Conservation (phyloP, 495 filamentous ascomycete genomes). For the Cryomyces minteri region DNA sequence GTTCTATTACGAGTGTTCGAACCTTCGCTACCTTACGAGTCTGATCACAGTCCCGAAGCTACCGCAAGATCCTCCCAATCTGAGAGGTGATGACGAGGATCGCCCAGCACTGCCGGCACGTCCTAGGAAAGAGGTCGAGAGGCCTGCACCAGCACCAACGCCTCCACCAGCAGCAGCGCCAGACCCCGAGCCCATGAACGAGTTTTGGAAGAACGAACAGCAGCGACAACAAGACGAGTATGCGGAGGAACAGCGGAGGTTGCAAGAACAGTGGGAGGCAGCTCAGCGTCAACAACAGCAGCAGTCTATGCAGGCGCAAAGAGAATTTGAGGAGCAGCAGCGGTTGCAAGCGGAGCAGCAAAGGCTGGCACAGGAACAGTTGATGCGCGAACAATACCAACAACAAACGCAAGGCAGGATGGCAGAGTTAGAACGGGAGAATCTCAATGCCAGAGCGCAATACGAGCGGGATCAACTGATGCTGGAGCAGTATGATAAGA, state of each 20-base stretch:
- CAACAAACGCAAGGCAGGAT: conserved; percentile 85
- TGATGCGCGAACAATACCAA: conserved; percentile 70
- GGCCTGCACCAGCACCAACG: conserved; percentile 44
- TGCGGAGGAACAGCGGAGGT: conserved; percentile 73
- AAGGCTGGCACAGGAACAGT: conserved; percentile 71
- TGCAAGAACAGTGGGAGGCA: conserved; percentile 64
- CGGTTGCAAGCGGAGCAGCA: conserved; percentile 76
- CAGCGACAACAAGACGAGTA: conserved; percentile 81
- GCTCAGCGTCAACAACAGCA: conserved; percentile 66
- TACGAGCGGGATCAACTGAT: conserved; percentile 94
- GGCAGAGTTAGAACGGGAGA: conserved; percentile 87
- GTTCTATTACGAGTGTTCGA: conserved; percentile 98
- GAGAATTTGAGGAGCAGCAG: conserved; percentile 91
- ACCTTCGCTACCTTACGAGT: conserved; percentile 86
- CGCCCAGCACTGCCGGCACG: conserved; percentile 68
- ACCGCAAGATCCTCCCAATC: conserved; percentile 75
- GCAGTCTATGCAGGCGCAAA: conserved; percentile 63
- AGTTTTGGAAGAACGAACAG: conserved; percentile 94
- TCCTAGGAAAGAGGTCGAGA: conserved; percentile 48
- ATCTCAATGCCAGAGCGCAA: conserved; percentile 82
- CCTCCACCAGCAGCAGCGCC: conserved; percentile 32
- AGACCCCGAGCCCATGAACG: conserved; percentile 91
- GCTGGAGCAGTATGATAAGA: conserved; percentile 88
- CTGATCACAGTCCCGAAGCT: conserved; percentile 92
- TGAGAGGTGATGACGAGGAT: conserved; percentile 62